Conservation (phyloP, 305 asterid species). For the Stenogyne calaminthoides region DNA sequence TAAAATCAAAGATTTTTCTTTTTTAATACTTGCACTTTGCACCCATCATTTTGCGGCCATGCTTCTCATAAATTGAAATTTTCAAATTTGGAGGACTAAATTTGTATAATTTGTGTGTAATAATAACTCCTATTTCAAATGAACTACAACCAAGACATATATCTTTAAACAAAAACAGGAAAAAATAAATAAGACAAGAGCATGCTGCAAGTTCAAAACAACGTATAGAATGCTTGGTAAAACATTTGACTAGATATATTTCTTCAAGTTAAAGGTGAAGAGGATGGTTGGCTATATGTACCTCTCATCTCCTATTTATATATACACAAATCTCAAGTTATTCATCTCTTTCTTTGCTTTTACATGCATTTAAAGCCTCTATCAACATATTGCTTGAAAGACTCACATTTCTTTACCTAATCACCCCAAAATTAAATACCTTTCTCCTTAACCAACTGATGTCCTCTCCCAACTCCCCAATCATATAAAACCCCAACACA, state of each 20-base stretch:
- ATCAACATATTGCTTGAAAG: constrained; percentile 38
- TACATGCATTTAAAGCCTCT: constrained; percentile 9
- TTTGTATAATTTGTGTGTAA: too few species aligned
- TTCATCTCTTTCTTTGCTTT: constrained; percentile 10
- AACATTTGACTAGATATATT: constrained; percentile 13
- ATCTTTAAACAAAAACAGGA: neutral
- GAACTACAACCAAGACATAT: too few species aligned
- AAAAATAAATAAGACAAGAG: constrained; percentile 16
- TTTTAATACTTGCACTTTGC: too few species aligned
- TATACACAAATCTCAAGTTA: neutral
- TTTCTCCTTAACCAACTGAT: constrained; percentile 33
- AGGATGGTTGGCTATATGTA: constrained; percentile 31
- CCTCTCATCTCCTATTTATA: constrained; percentile 25
- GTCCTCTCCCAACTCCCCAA: constrained; percentile 9
- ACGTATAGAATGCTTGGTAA: neutral
- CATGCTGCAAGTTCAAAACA: constrained; percentile 21
- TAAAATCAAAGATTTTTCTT: neutral
- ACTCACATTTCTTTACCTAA: constrained; percentile 24
- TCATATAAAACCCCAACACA: constrained; percentile 23
- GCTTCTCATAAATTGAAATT: neutral
- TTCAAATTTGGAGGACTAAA: neutral
- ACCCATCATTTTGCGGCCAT: too few species aligned
- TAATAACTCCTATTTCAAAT: too few species aligned
- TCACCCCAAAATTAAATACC: neutral
- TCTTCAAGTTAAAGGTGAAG: constrained; percentile 32